Base-by-base conservation (phyloP, 371 early-diverging fungal genomes). In the Apophysomyces elegans region DNA sequence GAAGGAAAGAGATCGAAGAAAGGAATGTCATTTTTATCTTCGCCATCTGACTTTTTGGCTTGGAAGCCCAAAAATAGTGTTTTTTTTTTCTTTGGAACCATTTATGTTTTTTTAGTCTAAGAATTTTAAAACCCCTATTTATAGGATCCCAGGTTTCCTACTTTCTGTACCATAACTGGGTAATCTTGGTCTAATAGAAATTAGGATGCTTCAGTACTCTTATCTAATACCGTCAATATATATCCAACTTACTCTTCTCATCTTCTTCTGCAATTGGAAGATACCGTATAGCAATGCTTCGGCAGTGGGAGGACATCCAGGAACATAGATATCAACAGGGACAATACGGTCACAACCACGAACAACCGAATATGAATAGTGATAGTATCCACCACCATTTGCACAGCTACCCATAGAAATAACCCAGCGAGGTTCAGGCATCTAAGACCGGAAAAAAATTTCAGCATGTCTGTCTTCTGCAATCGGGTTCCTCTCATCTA, bases 341-440 rank as follows among this genome's bases (percentile, higher is more conserved):
- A 98, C 95, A 75, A 98, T 92, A 58, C 99, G 91, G 70, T 98
- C 99, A 80, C 98, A 97, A 58, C 99, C 82, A 75, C 94, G 89
- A 45, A 94, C 97, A 59, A 97, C 98, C 54, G 96, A 87, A 79
- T 98, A 98, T 60, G 93, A 93, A 85, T 98, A 98, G 80, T 98
- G 99, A 78, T 98, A 98, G 85, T 98, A 98, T 60, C 99, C 99
- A 73, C 99, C 99, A 71, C 99, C 98, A 77, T 98, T 98, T 35
- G 72, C 99, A 73, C 99, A 98, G 62, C 92, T 91, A 41, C 99
- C 99, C 99, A 98, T 98, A 35, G 96, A 96, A 59, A 98, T 95
- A 21, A 98, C 98, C 98, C 98, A 98, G 64, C 97, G 93, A 37
- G 98, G 98, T 77, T 96, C 96, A 58, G 98, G 97, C 95, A 94